Evolutionary conservation across 2,329 filamentous ascomycete species (phyloP).

Genomic region (Teratosphaeria nubilosa): DNA sequence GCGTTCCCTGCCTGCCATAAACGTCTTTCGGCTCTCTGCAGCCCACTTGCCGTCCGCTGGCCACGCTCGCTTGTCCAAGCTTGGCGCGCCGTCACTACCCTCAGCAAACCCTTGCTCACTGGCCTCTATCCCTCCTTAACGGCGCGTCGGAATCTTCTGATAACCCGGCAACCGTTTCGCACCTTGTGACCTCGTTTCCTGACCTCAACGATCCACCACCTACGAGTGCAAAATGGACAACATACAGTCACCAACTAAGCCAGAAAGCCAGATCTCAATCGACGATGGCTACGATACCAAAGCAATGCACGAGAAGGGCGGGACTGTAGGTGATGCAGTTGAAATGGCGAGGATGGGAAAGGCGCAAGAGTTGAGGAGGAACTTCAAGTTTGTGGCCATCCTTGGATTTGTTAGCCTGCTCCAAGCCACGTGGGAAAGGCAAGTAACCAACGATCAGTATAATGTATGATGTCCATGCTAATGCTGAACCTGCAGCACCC

Average conservation of each 20-base stretch:
- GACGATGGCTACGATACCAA: constrained; percentile 13
- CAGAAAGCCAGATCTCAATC: constrained; percentile 16
- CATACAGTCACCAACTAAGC: constrained; percentile 8
- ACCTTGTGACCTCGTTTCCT: not conserved
- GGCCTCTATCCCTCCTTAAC: not conserved
- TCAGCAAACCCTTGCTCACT: not conserved
- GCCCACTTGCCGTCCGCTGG: not conserved
- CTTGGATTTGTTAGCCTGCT: constrained; percentile 45
- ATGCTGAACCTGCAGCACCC: constrained; percentile 20
- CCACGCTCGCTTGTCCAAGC: not conserved
- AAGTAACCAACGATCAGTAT: not conserved
- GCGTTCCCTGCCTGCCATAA: not conserved
- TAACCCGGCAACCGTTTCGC: not conserved
- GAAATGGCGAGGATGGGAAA: constrained; percentile 44
- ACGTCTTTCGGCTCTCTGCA: not conserved
- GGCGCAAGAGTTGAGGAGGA: constrained; percentile 37
- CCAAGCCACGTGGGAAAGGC: constrained; percentile 37
- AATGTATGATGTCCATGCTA: not conserved
- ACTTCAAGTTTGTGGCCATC: constrained; percentile 38
- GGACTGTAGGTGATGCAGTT: constrained; percentile 27
- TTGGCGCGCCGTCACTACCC: not conserved
- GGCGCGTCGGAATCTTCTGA: not conserved
- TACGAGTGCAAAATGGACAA: constrained; percentile 1
- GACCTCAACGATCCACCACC: not conserved
- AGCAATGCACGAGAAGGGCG: constrained; percentile 16